Evolutionary conservation across 2,329 filamentous ascomycete species (phyloP).

Genomic region (Tetracladium maxilliforme): DNA sequence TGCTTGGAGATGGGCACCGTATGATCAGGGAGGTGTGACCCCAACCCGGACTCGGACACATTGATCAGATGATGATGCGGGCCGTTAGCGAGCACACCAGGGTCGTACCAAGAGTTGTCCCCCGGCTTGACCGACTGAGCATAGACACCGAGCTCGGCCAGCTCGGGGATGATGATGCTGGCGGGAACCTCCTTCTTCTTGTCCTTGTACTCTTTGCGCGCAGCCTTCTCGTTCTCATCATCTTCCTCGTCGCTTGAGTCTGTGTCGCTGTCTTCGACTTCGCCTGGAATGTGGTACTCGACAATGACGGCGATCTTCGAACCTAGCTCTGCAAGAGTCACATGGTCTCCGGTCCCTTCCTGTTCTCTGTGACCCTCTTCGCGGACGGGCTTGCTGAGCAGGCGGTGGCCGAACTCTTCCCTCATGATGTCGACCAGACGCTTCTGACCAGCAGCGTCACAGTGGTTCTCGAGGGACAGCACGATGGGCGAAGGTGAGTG

Average conservation of each 20-base stretch:
- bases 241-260: slow-evolving; percentile 24
- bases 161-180: slow-evolving; percentile 43
- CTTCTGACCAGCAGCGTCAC: slow-evolving; percentile 39
- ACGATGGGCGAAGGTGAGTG: slow-evolving; percentile 40
- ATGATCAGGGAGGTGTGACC: slow-evolving; percentile 29
- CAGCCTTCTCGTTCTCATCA: slow-evolving; percentile 26
- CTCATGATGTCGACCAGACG: slow-evolving; percentile 50
- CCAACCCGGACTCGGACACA: slow-evolving; percentile 47
- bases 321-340: slow-evolving; percentile 41
- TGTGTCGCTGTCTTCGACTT: slow-evolving; percentile 24
- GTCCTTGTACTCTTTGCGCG: slow-evolving; percentile 34
- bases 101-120: slow-evolving; percentile 50
- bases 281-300: slow-evolving; percentile 45
- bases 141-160: slow-evolving; percentile 52
- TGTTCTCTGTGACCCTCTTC: slow-evolving; percentile 40
- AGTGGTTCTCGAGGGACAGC: slow-evolving; percentile 56
- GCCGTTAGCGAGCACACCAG: slow-evolving; percentile 23
- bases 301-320: slow-evolving; percentile 53
- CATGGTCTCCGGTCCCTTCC: slow-evolving; percentile 31
- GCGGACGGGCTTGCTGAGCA: slow-evolving; percentile 41
- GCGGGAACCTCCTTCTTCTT: slow-evolving; percentile 32
- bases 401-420: slow-evolving; percentile 43
- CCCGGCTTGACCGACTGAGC: slow-evolving; percentile 54
- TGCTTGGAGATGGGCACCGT: slow-evolving; percentile 37
- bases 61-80: slow-evolving; percentile 56